Base-by-base conservation (phyloP, 352 stramenopile genomes). In the Phytophthora sp. region DNA sequence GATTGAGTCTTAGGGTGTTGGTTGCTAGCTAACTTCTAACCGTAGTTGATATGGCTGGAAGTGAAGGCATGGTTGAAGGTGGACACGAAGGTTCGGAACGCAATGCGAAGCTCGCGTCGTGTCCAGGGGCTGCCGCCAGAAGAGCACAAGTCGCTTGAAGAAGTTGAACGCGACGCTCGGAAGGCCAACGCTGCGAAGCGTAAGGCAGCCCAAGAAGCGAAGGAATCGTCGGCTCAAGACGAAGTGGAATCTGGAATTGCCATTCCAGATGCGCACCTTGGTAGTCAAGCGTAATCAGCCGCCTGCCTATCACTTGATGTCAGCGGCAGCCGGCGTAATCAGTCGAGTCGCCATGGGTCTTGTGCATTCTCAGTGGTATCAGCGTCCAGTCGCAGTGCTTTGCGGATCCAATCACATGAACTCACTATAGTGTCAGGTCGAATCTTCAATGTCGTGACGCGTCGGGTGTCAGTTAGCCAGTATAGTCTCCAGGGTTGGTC, bases 241-340 rank as follows among this genome's bases (percentile, higher is more conserved):
- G 30, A 31, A 12, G 17, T 17, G 30, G n/a, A 4, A 6, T 26
- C 44, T 39, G 27, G 7, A 39, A 9, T 17, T 11, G 27, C n/a
- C n/a, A 30, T 54, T 23, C 10, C 31, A 18, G 45, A 42, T 15
- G 45, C 30, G 28, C 45, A 54, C 45, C 45, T n/a, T n/a, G n/a
- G n/a, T n/a, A n/a, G n/a, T n/a, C n/a, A n/a, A n/a, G n/a, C n/a
- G n/a, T n/a, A n/a, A n/a, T n/a, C n/a, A n/a, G n/a, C n/a, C n/a
- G n/a, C n/a, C n/a, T n/a, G n/a, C n/a, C n/a, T n/a, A n/a, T n/a
- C n/a, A n/a, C n/a, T n/a, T n/a, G n/a, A n/a, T n/a, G n/a, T n/a
- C n/a, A n/a, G n/a, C n/a, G n/a, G n/a, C n/a, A n/a, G n/a, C n/a
- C n/a, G n/a, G n/a, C n/a, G n/a, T n/a, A n/a, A n/a, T n/a, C n/a